A percentile compares a stretch with the other conserved stretches of the same genome.
These are phyloP conservation scores for Metschnikowia chrysomelidarum DNA, from an alignment of 805 yeast species.

Conservation along the genomic window DNA sequence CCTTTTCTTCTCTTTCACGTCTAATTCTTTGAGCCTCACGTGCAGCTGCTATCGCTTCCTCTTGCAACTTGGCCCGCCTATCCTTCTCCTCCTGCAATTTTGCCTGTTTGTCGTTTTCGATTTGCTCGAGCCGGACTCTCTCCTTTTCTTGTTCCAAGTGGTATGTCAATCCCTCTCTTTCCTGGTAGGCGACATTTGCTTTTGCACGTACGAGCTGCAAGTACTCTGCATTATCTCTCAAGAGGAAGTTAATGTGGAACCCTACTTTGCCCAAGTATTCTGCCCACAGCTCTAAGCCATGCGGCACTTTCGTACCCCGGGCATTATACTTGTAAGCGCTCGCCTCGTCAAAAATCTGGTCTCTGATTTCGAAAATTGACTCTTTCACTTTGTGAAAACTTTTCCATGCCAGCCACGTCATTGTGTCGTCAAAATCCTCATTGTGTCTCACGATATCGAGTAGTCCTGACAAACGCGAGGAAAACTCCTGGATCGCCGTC, in stretches of 20 bases:
- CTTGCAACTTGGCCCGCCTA: slow-evolving; percentile 2
- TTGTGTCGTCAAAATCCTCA: slow-evolving; percentile 18
- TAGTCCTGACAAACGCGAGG: slow-evolving; percentile 51
- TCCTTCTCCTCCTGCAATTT: slow-evolving; percentile 4
- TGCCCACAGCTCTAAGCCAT: slow-evolving; percentile 37
- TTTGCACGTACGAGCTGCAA: slow-evolving; percentile 36
- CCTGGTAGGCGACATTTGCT: slow-evolving; percentile 44
- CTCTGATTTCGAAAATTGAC: slow-evolving; percentile 53
- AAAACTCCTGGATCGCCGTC: slow-evolving; percentile 60
- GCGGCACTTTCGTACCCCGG: slow-evolving; percentile 24
- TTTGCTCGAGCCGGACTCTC: neutral
- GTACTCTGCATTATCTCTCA: slow-evolving; percentile 56
- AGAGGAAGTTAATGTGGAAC: slow-evolving; percentile 47
- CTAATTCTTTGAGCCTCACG: too few species aligned
- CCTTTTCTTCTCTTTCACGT: slow-evolving; percentile 3
- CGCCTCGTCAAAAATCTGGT: slow-evolving; percentile 39
- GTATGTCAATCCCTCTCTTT: slow-evolving; percentile 28
- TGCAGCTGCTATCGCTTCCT: slow-evolving; percentile 4
- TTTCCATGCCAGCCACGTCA: slow-evolving; percentile 41
- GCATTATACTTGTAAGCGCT: slow-evolving; percentile 22
- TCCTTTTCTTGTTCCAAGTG: slow-evolving; percentile 7
- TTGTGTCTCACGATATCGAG: slow-evolving; percentile 32
- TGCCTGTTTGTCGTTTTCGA: neutral
- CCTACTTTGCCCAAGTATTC: slow-evolving; percentile 39
- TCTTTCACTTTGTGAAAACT: slow-evolving; percentile 57